Conservation (phyloP, 1,139 yeast genomes). For the Yamadazyma diddensiae region DNA sequence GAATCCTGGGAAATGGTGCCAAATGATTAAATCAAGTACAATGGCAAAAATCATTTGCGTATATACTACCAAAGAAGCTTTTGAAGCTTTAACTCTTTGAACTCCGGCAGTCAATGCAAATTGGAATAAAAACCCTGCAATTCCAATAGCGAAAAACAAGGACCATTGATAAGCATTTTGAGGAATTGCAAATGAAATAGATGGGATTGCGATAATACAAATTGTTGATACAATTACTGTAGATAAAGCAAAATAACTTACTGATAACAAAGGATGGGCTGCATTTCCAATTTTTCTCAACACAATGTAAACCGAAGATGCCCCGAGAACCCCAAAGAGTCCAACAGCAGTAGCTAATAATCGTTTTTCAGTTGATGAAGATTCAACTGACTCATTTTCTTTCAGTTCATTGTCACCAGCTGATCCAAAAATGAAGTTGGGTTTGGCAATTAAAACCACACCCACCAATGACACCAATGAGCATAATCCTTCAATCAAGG, state of each 20-base stretch:
- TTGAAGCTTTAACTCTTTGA: conserved; percentile 76
- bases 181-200: conserved; percentile 60
- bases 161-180: conserved; percentile 60
- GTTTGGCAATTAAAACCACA: conserved; percentile 78
- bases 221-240: conserved; percentile 55
- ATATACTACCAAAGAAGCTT: conserved; percentile 73
- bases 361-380: conserved; percentile 38
- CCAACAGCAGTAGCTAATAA: conserved; percentile 64
- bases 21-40: conserved; percentile 69
- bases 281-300: conserved; percentile 71
- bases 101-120: conserved; percentile 77
- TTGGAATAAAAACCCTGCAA: conserved; percentile 82
- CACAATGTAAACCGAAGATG: conserved; percentile 66
- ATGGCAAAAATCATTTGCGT: conserved; percentile 77
- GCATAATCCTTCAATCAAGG: conserved; percentile 64
- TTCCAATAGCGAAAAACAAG: conserved; percentile 58
- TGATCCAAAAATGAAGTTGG: conserved; percentile 66
- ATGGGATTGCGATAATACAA: conserved; percentile 56
- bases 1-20: conserved; percentile 70
- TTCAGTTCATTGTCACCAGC: conserved; percentile 30
- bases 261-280: conserved; percentile 79
- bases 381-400: conserved; percentile 34
- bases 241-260: conserved; percentile 68
- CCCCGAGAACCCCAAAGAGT: conserved; percentile 67
- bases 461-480: conserved; percentile 70